phyloP scores from a whole-genome alignment of 768 basidiomycete species.

The Amanita rubescens region DNA sequence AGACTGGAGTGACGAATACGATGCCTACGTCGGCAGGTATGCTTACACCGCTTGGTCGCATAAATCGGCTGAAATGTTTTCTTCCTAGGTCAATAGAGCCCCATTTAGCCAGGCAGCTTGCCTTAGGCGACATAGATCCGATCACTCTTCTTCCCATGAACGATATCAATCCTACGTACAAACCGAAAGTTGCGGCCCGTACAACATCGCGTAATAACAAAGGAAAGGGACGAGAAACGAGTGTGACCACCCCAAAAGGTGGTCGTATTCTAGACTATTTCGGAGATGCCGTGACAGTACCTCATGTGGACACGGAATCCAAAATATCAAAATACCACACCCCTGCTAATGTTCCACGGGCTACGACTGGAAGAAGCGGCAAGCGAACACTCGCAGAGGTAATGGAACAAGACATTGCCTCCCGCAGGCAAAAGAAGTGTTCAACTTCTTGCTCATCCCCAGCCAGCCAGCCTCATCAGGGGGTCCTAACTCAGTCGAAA shows the following conservation, averaged over 20 bases:
- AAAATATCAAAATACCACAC: background rate
- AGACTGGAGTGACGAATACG: conserved; percentile 52
- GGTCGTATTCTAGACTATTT: conserved; percentile 56
- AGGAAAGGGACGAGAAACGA: conserved; percentile 35
- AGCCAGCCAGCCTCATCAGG: conserved; percentile 1
- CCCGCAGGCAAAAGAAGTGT: conserved; percentile 34
- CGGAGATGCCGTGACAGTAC: conserved; percentile 32
- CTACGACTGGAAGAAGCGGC: conserved; percentile 55
- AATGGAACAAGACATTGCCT: conserved; percentile 53
- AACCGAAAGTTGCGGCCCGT: conserved; percentile 31
- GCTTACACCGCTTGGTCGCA: conserved; percentile 13
- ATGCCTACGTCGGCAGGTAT: conserved; percentile 69
- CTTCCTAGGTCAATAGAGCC: conserved; percentile 54
- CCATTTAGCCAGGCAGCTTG: conserved; percentile 56
- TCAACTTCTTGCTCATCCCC: conserved; percentile 15
- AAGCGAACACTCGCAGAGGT: conserved; percentile 68
- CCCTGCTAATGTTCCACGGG: background rate
- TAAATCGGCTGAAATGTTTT: conserved; percentile 4
- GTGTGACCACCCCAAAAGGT: conserved; percentile 5
- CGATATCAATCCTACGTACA: conserved; percentile 69
- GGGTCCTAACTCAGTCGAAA: conserved; percentile 24
- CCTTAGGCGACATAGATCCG: conserved; percentile 66
- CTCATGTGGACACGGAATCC: background rate
- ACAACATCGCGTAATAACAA: conserved; percentile 34
- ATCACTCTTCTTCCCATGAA: conserved; percentile 58